Percentiles rank a stretch among this genome's conserved stretches.
Evolutionary conservation across 805 yeast species (phyloP).

Genomic region (Kuraishia capsulata): DNA sequence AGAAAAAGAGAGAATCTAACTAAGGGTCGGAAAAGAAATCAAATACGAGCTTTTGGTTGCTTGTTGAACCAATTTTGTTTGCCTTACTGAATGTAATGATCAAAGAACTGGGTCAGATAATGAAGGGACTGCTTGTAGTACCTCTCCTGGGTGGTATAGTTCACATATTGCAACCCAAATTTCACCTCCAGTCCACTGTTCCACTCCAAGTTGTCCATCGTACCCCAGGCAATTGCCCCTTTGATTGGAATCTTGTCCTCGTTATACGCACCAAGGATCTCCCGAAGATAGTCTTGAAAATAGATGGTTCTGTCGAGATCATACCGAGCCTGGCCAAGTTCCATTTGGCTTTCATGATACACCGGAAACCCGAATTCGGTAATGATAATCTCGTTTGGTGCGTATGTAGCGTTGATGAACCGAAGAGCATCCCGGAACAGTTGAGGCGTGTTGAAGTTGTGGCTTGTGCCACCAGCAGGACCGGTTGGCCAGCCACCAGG

Average conservation of each 20-base stretch:
- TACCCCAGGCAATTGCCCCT: conserved; percentile 25
- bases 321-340: conserved; percentile 15
- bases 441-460: conserved; percentile 16
- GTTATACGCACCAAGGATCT: conserved; percentile 15
- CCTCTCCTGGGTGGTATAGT: conserved; percentile 19
- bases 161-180: conserved; percentile 18
- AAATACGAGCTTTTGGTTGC: no score
- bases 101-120: background rate
- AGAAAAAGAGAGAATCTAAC: no score
- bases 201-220: conserved; percentile 26
- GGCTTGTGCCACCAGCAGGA: conserved; percentile 12
- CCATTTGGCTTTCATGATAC: conserved; percentile 19
- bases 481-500: conserved; percentile 16
- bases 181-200: conserved; percentile 13
- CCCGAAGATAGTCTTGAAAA: conserved; percentile 18
- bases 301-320: conserved; percentile 22
- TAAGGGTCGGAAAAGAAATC: no score
- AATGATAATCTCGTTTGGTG: conserved; percentile 16
- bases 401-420: conserved; percentile 16
- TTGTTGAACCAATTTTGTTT: no score
- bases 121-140: conserved; percentile 11
- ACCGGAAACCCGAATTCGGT: conserved; percentile 27
- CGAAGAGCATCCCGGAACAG: conserved; percentile 19
- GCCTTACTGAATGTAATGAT: background rate
- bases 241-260: conserved; percentile 18